Percentiles rank a stretch among this genome's conserved stretches.
phyloP scores from a whole-genome alignment of 1,139 yeast genomes.

The Protomyces pachydermus region DNA sequence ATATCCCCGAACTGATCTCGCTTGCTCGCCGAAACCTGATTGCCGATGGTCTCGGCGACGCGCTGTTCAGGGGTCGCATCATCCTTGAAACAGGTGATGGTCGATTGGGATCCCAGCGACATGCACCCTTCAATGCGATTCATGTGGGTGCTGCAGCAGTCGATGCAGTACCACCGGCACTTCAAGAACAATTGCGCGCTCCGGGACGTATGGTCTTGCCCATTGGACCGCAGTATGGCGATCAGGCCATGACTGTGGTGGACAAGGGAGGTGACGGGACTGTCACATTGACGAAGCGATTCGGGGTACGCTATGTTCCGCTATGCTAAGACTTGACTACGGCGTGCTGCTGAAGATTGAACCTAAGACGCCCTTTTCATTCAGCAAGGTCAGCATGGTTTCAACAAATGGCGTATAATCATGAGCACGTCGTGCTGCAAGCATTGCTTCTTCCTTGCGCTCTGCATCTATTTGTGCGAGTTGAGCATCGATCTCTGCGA shows the following conservation, averaged over 20 bases:
- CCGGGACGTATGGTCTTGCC: conserved; percentile 2
- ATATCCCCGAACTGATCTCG: not conserved
- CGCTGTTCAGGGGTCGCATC: not conserved
- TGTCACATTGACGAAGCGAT: conserved; percentile 14
- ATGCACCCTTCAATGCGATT: not conserved
- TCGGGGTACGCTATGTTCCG: conserved; percentile 32
- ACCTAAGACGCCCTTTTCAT: conserved; percentile 4
- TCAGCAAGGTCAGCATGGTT: not conserved
- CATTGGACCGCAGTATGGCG: conserved; percentile 4
- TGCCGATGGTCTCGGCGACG: not conserved
- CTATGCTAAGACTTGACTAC: not conserved
- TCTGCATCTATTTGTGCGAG: not conserved
- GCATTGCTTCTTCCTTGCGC: not conserved
- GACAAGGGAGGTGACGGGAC: conserved; percentile 26
- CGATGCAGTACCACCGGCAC: not conserved
- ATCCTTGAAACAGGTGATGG: not conserved
- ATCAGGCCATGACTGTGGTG: conserved; percentile 29
- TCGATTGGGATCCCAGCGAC: not conserved
- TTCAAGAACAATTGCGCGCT: not conserved
- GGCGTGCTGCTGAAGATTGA: not conserved
- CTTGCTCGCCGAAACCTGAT: not conserved
- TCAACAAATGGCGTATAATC: conserved; percentile 5
- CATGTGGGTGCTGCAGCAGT: conserved; percentile 4
- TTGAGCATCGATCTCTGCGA: not conserved
- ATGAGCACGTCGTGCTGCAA: conserved; percentile 7